Percentiles rank a stretch among this genome's conserved stretches.
phyloP scores from a whole-genome alignment of 306 rosid genomes.

The Corylus americana region DNA sequence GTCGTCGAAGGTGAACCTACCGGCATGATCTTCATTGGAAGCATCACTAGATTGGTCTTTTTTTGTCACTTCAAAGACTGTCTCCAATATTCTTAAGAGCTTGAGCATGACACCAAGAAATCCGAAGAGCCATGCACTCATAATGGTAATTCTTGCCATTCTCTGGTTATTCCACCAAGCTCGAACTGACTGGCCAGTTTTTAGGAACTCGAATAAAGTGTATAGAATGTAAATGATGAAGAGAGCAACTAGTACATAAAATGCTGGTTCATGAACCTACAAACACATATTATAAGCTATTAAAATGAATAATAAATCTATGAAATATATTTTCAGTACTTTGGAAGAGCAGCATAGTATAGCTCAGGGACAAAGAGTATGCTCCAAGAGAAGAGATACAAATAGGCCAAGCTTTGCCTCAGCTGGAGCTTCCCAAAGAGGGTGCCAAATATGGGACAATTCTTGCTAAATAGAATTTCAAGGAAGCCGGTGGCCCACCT shows the following conservation, averaged over 20 bases:
- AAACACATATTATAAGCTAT: too few species aligned
- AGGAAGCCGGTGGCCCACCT: constrained; percentile 68
- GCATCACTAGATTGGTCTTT: constrained; percentile 34
- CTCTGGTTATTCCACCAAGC: constrained; percentile 55
- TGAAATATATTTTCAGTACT: not conserved
- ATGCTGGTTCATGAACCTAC: constrained; percentile 35
- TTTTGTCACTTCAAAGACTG: constrained; percentile 40
- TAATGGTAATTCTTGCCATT: constrained; percentile 31
- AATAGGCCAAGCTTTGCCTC: constrained; percentile 45
- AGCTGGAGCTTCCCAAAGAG: constrained; percentile 44
- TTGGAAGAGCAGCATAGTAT: constrained; percentile 44
- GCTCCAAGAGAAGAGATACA: constrained; percentile 44
- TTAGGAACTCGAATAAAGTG: constrained; percentile 15
- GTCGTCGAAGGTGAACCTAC: constrained; percentile 54
- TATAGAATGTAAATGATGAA: constrained; percentile 19
- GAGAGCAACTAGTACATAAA: constrained; percentile 16
- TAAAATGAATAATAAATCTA: too few species aligned
- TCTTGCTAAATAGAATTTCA: constrained; percentile 46
- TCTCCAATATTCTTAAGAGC: constrained; percentile 37
- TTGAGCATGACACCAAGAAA: constrained; percentile 24
- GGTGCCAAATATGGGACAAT: constrained; percentile 45
- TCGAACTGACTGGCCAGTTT: constrained; percentile 30
- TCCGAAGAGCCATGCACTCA: constrained; percentile 34
- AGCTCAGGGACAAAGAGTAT: constrained; percentile 38
- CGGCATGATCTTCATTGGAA: constrained; percentile 20